Base-by-base conservation (phyloP, 345 rosid genomes). In the Murraya paniculata region DNA sequence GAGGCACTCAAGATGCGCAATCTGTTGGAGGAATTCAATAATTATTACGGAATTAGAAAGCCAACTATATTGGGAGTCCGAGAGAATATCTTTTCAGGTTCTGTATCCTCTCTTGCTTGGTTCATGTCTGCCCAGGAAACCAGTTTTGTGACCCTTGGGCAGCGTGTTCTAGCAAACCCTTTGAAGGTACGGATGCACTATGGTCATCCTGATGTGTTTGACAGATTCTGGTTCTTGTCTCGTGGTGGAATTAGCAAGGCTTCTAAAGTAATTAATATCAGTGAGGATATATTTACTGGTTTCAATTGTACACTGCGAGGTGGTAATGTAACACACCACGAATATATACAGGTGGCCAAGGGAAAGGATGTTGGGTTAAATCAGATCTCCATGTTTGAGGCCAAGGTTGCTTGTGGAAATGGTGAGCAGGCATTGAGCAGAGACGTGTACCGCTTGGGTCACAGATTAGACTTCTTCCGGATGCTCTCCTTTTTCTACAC, bases 241-340 rank as follows among this genome's bases (percentile, higher is more conserved):
- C 89, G 96, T 41, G 98, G 98, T 58, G 98, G 98, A 59, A 71
- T 94, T 73, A 94, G 98, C 86, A 94, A 94, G 88, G 98, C 98
- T 66, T 92, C 98, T 62, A 89, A 80, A 82, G 88, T 94, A 75
- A 92, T 94, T 67, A 94, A 94, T 72, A 88, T 94, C 77, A 94
- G 97, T 68, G 98, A 94, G 88, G 98, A 94, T 83, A 94, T 94
- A 86, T 94, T 92, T 85, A 96, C 98, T 1, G 97, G 98, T 71
- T 92, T 91, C 80, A 94, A 94, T 67, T 94, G 97, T 84, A 94
- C 98, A 48, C 79, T 92, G 78, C 88, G 98, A 73, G 92, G 97
- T 48, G 98, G 98, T 76, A 92, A 94, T 82, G 98, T 94, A 71
- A 94, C 98, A 0, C 98, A 94, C 82, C 97, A 94, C 65, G 98